Evolutionary conservation across 2,329 filamentous ascomycete genomes (phyloP).

Genomic region (Xylaria digitata): DNA sequence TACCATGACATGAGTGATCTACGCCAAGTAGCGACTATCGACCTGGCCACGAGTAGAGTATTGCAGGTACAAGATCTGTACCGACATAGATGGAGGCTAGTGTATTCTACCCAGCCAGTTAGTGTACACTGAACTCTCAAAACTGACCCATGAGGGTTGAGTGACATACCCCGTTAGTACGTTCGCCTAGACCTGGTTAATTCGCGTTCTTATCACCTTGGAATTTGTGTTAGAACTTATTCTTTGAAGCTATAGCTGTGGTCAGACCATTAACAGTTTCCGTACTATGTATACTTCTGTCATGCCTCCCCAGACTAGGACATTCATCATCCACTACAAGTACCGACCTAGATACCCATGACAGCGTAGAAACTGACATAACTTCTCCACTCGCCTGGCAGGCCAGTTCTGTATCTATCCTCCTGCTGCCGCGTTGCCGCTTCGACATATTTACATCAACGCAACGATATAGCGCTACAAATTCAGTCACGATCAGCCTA

Average conservation of each 20-base stretch:
- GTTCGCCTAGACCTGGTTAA: constrained; percentile 33
- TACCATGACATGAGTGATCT: constrained; percentile 45
- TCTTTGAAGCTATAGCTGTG: constrained; percentile 38
- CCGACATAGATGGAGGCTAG: constrained; percentile 31
- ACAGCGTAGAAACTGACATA: constrained; percentile 38
- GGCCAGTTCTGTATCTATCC: constrained; percentile 29
- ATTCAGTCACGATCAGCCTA: constrained; percentile 17
- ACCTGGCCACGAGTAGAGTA: constrained; percentile 41
- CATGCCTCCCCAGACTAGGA: constrained; percentile 35
- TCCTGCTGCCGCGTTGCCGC: constrained; percentile 27
- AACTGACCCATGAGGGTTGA: constrained; percentile 38
- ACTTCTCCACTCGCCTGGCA: constrained; percentile 36
- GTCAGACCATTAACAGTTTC: constrained; percentile 34
- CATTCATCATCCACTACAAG: constrained; percentile 35
- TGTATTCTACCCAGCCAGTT: constrained; percentile 18
- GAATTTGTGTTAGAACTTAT: constrained; percentile 38
- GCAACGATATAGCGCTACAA: constrained; percentile 30
- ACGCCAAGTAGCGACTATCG: constrained; percentile 46
- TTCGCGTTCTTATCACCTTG: constrained; percentile 36
- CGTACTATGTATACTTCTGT: constrained; percentile 28
- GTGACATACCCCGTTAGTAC: constrained; percentile 35
- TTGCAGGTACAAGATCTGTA: constrained; percentile 41
- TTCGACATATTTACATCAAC: constrained; percentile 32
- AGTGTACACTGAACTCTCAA: constrained; percentile 38
- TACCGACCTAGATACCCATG: constrained; percentile 38